A percentile compares a stretch with the other conserved stretches of the same genome.
Evolutionary conservation across 306 rosid species (phyloP).

Genomic region (Castanea sativa): DNA sequence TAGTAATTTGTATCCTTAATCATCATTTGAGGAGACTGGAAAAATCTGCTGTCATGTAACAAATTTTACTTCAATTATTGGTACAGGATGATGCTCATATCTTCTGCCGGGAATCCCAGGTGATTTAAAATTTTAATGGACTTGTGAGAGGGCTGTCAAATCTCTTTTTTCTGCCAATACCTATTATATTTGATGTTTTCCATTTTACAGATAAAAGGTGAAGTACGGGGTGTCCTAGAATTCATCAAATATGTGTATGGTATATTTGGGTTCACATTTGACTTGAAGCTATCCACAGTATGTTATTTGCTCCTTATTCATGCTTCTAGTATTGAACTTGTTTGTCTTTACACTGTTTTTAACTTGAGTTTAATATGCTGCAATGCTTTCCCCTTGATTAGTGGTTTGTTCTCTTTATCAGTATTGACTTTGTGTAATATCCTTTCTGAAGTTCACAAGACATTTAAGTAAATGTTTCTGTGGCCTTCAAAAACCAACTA

Average conservation of each 20-base stretch:
- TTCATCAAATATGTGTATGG: conserved; percentile 64
- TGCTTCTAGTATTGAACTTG: not conserved
- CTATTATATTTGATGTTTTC: conserved; percentile 19
- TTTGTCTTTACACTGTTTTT: not conserved
- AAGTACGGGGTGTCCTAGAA: conserved; percentile 70
- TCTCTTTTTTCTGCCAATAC: conserved; percentile 3
- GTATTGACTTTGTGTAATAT: not conserved
- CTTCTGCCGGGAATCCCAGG: conserved; percentile 96
- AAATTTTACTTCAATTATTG: conserved; percentile 25
- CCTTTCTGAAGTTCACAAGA: not conserved
- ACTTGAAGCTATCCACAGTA: conserved; percentile 91
- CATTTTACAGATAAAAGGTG: conserved; percentile 71
- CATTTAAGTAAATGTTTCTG: not conserved
- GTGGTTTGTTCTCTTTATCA: not conserved
- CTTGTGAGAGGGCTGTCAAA: not conserved
- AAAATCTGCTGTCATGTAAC: conserved; percentile 25
- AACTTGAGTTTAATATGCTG: conserved; percentile 4
- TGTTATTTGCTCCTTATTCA: conserved; percentile 15
- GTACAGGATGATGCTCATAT: conserved; percentile 95
- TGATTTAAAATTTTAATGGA: conserved; percentile 29
- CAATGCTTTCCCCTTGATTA: not conserved
- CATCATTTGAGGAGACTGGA: not conserved
- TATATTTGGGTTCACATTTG: conserved; percentile 86
- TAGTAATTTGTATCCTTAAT: not conserved
- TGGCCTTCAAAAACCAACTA: not conserved